Evolutionary conservation across 306 rosid species (phyloP).

Genomic region (Vigna mungo): DNA sequence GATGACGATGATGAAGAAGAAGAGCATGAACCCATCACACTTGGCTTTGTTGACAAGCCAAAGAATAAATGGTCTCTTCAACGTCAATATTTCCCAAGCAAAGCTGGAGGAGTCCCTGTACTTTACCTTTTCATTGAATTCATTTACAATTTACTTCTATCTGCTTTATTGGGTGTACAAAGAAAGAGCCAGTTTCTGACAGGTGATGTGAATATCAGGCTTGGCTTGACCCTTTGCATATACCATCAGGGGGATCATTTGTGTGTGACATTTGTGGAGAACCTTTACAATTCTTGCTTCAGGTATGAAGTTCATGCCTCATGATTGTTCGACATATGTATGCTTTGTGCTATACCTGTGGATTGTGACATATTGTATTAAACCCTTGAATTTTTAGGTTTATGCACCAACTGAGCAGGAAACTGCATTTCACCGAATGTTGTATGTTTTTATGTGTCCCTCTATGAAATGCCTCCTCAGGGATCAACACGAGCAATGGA

Average conservation of each 20-base stretch:
- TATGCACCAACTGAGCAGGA: conserved; percentile 80
- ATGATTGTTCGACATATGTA: background rate
- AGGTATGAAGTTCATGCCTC: conserved; percentile 55
- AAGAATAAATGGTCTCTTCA: conserved; percentile 58
- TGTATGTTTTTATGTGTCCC: conserved; percentile 85
- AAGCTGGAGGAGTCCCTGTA: conserved; percentile 94
- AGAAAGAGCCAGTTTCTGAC: background rate
- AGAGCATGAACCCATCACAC: conserved; percentile 50
- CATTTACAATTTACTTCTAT: background rate
- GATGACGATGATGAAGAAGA: conserved; percentile 49
- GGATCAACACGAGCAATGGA: conserved; percentile 92
- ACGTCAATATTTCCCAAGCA: conserved; percentile 80
- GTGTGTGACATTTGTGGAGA: conserved; percentile 76
- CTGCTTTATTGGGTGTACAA: background rate
- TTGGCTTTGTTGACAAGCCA: conserved; percentile 74
- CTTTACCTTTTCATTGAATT: conserved; percentile 22
- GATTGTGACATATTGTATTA: conserved; percentile 31
- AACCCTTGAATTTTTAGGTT: conserved; percentile 53
- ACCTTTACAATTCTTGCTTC: conserved; percentile 79
- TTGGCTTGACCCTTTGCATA: conserved; percentile 86
- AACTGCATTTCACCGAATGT: conserved; percentile 74
- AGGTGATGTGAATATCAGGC: conserved; percentile 59
- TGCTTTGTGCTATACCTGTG: conserved; percentile 5
- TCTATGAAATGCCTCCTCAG: conserved; percentile 82
- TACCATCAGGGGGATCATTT: conserved; percentile 71